phyloP scores from a whole-genome alignment of 768 basidiomycete genomes.

The Agrocybe chaxingu region DNA sequence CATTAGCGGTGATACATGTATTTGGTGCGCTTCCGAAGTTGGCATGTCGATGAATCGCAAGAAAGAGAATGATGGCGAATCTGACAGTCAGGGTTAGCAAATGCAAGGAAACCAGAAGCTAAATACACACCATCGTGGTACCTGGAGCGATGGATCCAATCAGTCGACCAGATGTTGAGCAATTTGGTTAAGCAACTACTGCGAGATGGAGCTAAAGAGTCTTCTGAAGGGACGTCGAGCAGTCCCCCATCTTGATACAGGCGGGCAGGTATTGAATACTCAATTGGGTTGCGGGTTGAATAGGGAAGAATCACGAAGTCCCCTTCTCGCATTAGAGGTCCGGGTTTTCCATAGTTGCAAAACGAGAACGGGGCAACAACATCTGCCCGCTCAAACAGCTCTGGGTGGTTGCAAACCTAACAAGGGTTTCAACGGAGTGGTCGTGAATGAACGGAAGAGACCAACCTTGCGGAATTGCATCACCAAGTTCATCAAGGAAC shows the following conservation, averaged over 20 bases:
- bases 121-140: conserved; percentile 54
- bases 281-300: conserved; percentile 85
- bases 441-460: neutral
- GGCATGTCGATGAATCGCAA: conserved; percentile 63
- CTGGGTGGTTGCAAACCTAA: conserved; percentile 96
- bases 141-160: conserved; percentile 73
- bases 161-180: conserved; percentile 89
- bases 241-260: conserved; percentile 79
- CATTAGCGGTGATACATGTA: conserved; percentile 61
- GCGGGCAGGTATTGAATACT: conserved; percentile 69
- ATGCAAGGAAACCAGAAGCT: neutral
- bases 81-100: conserved; percentile 10
- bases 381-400: conserved; percentile 96
- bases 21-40: conserved; percentile 60
- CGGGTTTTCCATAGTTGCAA: conserved; percentile 74
- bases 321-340: conserved; percentile 83
- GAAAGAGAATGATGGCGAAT: conserved; percentile 72
- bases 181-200: conserved; percentile 59
- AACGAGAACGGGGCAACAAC: conserved; percentile 93
- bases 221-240: conserved; percentile 57
- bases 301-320: conserved; percentile 81
- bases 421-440: neutral
- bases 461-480: conserved; percentile 98
- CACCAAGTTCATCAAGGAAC: conserved; percentile 97
- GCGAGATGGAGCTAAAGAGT: conserved; percentile 43